Evolutionary conservation across 2,329 filamentous ascomycete species (phyloP).

Genomic region (Xylariaceae sp.): DNA sequence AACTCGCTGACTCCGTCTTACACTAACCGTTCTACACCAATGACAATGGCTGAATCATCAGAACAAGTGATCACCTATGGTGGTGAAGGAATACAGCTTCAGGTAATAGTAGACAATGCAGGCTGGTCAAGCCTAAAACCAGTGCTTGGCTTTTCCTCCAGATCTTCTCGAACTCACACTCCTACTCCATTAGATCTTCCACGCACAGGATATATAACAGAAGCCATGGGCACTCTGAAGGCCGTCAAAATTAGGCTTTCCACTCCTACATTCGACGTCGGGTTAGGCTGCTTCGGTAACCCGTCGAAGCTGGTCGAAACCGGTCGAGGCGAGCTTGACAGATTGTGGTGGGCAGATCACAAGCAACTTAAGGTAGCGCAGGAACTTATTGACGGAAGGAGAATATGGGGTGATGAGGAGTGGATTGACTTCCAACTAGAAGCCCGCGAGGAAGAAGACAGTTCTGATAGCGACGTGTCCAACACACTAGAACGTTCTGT

Average conservation of each 20-base stretch:
- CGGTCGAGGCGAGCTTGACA: background rate
- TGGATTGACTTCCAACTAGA: conserved; percentile 1
- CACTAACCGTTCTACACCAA: background rate
- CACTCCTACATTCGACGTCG: conserved; percentile 27
- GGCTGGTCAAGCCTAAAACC: conserved; percentile 19
- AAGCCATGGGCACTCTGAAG: background rate
- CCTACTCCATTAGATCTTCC: background rate
- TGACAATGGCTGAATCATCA: background rate
- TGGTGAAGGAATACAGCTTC: background rate
- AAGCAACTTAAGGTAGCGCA: conserved; percentile 10
- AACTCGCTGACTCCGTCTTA: background rate
- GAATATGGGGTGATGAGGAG: conserved; percentile 9
- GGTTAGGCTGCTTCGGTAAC: conserved; percentile 29
- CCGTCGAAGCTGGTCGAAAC: conserved; percentile 19
- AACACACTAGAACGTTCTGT: background rate
- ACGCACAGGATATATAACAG: background rate
- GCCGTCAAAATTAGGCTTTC: background rate
- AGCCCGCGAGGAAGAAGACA: background rate
- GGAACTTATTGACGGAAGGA: conserved; percentile 18
- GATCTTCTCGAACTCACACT: background rate
- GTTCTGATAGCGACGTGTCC: background rate
- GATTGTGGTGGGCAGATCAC: conserved; percentile 4
- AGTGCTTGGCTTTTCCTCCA: background rate
- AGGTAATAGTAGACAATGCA: conserved; percentile 14
- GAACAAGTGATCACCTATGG: background rate